Evolutionary conservation across 1,284 basidiomycete species (phyloP), one percentile per base, ranked within the genome.

Genomic region (Flammula alnicola): DNA sequence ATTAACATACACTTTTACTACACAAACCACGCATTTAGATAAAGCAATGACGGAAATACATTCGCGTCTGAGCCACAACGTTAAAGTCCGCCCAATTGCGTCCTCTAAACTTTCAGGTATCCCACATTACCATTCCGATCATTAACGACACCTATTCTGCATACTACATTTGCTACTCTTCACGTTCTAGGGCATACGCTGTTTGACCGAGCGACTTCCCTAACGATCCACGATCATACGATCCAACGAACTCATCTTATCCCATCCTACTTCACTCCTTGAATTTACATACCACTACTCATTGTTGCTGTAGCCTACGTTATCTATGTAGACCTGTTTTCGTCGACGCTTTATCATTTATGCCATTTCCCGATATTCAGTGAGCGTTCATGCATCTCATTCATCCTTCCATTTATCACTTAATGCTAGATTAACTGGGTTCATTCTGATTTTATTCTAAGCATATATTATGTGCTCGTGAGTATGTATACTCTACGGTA

Each of bases 311-410:
- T 44, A 47, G 39, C 46, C 37, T 47, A 47, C 39, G 22, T 42
- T 52, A 52, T 43, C 23, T 47, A 42, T 55, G 54, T 40, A 51
- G 53, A 47, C 37, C 30, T 51, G 31, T 42, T 25, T 36, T 45
- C 30, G 17, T 39, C 25, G 31, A 14, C 25, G 22, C 27, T 38
- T 38, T 23, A 31, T n/a, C 14, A 39, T 38, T 20, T 44, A 44
- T 27, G 20, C 14, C 30, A 33, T 26, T 40, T 33, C 23, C 8
- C 41, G 20, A 32, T 19, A n/a, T n/a, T n/a, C n/a, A n/a, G n/a
- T n/a, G n/a, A n/a, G n/a, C n/a, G n/a, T n/a, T n/a, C n/a, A n/a
- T n/a, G n/a, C n/a, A n/a, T n/a, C n/a, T n/a, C n/a, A n/a, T n/a
- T n/a, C n/a, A n/a, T n/a, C n/a, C n/a, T n/a, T n/a, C n/a, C n/a